A percentile compares a stretch with the other conserved stretches of the same genome.
phyloP scores from a whole-genome alignment of 257 asterid genomes.

The Salvia hispanica region DNA sequence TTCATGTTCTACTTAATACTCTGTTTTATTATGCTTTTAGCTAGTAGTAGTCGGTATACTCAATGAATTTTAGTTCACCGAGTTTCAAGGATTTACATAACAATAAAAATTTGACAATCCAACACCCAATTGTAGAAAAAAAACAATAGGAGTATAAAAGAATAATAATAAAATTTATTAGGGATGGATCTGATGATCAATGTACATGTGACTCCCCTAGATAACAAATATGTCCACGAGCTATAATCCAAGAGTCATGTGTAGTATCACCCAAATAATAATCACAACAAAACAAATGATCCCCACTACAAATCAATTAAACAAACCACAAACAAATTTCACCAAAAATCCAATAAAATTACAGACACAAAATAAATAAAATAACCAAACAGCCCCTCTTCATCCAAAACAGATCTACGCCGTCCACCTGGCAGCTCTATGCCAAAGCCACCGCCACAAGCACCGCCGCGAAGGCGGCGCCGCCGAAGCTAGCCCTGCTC shows the following conservation, averaged over 20 bases:
- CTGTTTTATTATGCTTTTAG: no score
- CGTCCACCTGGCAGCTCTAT: slow-evolving; percentile 45
- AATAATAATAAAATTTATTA: slow-evolving; percentile 34
- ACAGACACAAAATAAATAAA: background rate
- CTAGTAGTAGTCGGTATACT: no score
- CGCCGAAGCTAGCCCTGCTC: slow-evolving; percentile 54
- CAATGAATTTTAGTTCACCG: no score
- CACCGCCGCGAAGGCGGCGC: slow-evolving; percentile 55
- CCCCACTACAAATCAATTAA: slow-evolving; percentile 23
- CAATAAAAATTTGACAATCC: no score
- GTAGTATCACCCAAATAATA: slow-evolving; percentile 36
- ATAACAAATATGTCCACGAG: slow-evolving; percentile 23
- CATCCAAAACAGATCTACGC: slow-evolving; percentile 40
- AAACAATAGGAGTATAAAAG: slow-evolving; percentile 20
- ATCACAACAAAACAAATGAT: slow-evolving; percentile 34
- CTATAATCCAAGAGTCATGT: slow-evolving; percentile 27
- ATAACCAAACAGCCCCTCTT: slow-evolving; percentile 42
- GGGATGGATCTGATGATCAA: slow-evolving; percentile 11
- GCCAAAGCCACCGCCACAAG: slow-evolving; percentile 63
- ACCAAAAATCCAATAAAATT: background rate
- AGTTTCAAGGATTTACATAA: no score
- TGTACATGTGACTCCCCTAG: slow-evolving; percentile 42
- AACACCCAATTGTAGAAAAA: background rate
- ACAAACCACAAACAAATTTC: slow-evolving; percentile 21
- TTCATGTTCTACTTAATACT: no score